These are phyloP conservation scores for Brassica carinata DNA, from an alignment of 345 rosid species.

Conservation along the genomic window DNA sequence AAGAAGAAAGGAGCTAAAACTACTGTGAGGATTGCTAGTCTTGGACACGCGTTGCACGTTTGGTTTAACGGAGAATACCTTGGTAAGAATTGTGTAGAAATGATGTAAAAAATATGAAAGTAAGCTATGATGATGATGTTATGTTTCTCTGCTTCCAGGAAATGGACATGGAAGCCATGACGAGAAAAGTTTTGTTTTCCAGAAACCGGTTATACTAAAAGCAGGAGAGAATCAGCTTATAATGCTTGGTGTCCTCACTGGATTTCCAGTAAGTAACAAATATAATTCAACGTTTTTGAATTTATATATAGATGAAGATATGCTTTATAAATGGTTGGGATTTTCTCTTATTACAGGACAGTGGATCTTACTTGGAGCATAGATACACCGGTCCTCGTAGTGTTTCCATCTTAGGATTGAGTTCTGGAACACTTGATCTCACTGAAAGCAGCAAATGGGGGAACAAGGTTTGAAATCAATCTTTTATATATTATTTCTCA, in stretches of 20 bases:
- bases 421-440: slow-evolving; percentile 81
- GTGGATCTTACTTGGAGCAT: slow-evolving; percentile 92
- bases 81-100: slow-evolving; percentile 48
- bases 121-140: neutral
- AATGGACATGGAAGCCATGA: slow-evolving; percentile 77
- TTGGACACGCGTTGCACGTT: slow-evolving; percentile 74
- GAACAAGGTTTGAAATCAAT: slow-evolving; percentile 56
- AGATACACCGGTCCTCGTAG: slow-evolving; percentile 90
- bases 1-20: slow-evolving; percentile 49
- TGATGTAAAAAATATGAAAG: neutral
- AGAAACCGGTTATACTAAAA: slow-evolving; percentile 47
- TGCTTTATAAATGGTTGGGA: neutral
- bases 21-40: slow-evolving; percentile 68
- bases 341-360: slow-evolving; percentile 53
- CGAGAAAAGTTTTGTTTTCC: slow-evolving; percentile 80
- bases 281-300: neutral
- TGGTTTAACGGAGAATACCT: slow-evolving; percentile 72
- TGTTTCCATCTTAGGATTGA: slow-evolving; percentile 80
- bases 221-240: slow-evolving; percentile 57
- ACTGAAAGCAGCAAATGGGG: slow-evolving; percentile 63
- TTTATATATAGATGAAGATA: neutral
- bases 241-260: slow-evolving; percentile 58
- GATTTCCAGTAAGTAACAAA: slow-evolving; percentile 61
- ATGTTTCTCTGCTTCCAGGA: slow-evolving; percentile 47
- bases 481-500: neutral